Evolutionary conservation across 192 early-diverging fungal genomes (phyloP), one percentile per base, ranked within the genome.

Genomic region (Coemansia sp.): DNA sequence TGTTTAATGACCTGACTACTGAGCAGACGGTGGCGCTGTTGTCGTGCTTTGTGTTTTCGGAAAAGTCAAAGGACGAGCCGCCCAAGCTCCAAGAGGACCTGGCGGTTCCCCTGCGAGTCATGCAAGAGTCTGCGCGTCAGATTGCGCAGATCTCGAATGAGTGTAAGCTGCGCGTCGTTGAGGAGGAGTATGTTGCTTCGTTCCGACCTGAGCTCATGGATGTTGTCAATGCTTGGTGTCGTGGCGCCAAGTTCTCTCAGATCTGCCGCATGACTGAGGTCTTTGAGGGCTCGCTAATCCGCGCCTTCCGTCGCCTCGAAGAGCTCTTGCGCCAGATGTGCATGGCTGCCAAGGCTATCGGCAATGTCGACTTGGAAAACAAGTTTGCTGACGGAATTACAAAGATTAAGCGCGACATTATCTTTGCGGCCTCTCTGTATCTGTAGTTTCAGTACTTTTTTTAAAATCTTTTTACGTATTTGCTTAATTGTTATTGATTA

Each of bases 351-450:
- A 96, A 94, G 76, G 91, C 87, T 43, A 97, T 99, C 57, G 97
- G 97, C 48, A 97, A 97, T 68, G 87, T 85, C 5, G 94, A 94
- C 66, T 75, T 99, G 57, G 95, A 96, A 68, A 91, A 85, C 74
- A 97, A 97, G 83, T 97, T 99, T 85, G 88, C 91, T 16, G 90
- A 93, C 52, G 94, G 91, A 61, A 94, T 94, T 66, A 86, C 85
- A 65, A 92, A 91, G 81, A 93, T 99, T 77, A 94, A 95, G 82
- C 86, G 95, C 66, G 95, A 97, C 65, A 97, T 99, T 83, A 91
- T 99, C 33, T 99, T 97, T 85, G 95, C 97, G 16, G 89, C 88
- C 16, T 95, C 93, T 45, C 86, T 99, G 66, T 99, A 96, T 62
- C 79, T 94, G 33, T 95, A 89, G 86, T 38, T 1, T 31, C 56